Percentiles rank a stretch among this genome's conserved stretches.
phyloP scores from a whole-genome alignment of 768 basidiomycete species.

The Hericium coralloides region DNA sequence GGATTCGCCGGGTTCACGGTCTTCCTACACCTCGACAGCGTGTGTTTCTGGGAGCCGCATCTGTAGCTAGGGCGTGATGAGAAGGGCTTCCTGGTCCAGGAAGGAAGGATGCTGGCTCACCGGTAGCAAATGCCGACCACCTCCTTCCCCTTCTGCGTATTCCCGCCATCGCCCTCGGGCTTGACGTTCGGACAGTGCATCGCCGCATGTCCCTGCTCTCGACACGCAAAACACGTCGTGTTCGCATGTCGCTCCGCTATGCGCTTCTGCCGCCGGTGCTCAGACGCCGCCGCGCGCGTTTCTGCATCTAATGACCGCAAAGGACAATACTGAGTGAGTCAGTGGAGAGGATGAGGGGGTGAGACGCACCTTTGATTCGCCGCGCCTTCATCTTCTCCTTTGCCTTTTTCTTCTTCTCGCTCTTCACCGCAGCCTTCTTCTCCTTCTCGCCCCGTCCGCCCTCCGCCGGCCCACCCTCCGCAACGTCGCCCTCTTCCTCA shows the following conservation, averaged over 20 bases:
- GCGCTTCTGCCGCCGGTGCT: slow-evolving; percentile 58
- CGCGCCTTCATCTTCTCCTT: slow-evolving; percentile 20
- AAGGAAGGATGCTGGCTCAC: slow-evolving; percentile 7
- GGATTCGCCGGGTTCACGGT: slow-evolving; percentile 52
- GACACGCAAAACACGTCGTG: slow-evolving; percentile 82
- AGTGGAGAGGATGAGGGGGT: neutral
- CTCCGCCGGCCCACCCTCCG: neutral
- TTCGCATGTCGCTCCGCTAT: slow-evolving; percentile 43
- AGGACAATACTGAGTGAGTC: neutral
- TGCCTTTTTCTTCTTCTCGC: slow-evolving; percentile 23
- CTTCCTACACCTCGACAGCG: slow-evolving; percentile 68
- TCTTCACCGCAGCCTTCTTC: slow-evolving; percentile 17
- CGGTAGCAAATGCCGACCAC: slow-evolving; percentile 53
- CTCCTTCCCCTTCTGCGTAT: slow-evolving; percentile 27
- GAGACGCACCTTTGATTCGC: slow-evolving; percentile 17
- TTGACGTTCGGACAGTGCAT: slow-evolving; percentile 61
- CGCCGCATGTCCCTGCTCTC: slow-evolving; percentile 76
- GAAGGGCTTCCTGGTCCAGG: neutral
- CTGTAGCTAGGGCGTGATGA: slow-evolving; percentile 28
- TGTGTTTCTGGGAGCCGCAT: slow-evolving; percentile 76
- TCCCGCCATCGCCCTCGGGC: slow-evolving; percentile 28
- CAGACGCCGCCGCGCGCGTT: slow-evolving; percentile 30
- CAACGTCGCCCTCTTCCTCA: neutral
- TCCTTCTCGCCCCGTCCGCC: neutral
- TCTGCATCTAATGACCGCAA: slow-evolving; percentile 6